These are phyloP conservation scores for Friedmanniomyces simplex DNA, from an alignment of 495 filamentous ascomycete species.

Conservation along the genomic window DNA sequence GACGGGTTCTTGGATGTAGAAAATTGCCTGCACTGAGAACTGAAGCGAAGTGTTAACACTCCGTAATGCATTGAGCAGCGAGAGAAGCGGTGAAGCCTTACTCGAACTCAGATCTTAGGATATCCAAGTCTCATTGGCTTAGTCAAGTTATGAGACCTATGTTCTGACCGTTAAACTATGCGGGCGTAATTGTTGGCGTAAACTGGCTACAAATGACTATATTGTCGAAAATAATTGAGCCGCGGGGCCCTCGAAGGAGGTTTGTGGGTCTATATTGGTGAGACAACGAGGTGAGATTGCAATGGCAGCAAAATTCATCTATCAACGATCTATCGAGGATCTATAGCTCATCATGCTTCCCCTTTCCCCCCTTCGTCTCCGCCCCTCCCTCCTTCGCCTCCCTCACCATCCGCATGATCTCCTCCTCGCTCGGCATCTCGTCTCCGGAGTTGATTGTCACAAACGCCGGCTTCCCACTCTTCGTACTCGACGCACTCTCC, in stretches of 20 bases:
- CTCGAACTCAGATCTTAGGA: conserved; percentile 15
- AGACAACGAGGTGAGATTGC: background rate
- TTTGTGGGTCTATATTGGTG: no score
- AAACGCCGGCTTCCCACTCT: conserved; percentile 14
- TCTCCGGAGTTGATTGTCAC: conserved; percentile 19
- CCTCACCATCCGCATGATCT: conserved; percentile 24
- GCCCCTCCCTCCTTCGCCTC: conserved; percentile 11
- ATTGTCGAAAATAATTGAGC: no score
- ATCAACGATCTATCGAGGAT: background rate
- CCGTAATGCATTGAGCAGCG: background rate
- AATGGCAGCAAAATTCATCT: background rate
- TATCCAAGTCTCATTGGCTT: background rate
- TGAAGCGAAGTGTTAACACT: background rate
- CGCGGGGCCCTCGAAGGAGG: no score
- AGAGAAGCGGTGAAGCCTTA: background rate
- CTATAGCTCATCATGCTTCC: conserved; percentile 22
- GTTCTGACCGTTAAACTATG: conserved; percentile 15
- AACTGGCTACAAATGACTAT: no score
- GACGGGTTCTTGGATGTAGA: no score
- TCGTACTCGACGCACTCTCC: conserved; percentile 4
- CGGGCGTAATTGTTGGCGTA: background rate
- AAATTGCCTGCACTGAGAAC: background rate
- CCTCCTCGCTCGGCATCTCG: conserved; percentile 27
- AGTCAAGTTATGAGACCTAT: conserved; percentile 8
- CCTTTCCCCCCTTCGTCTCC: conserved; percentile 2